Evolutionary conservation across 441 rosid species (phyloP), one percentile per base, ranked within the genome.

Genomic region (Pelargonium myrrhifolium): DNA sequence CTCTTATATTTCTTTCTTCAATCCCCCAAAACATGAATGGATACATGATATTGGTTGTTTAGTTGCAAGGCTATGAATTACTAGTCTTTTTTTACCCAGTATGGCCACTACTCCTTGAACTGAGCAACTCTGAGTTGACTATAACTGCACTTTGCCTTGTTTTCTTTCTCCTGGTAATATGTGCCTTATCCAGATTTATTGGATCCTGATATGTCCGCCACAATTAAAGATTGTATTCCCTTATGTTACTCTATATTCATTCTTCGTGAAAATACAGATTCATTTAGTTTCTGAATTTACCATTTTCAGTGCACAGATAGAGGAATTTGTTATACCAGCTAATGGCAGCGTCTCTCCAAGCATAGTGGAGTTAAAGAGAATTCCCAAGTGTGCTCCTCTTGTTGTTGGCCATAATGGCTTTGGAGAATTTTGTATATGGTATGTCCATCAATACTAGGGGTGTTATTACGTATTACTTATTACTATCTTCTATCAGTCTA

Each of bases 401-500:
- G 77, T 92, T 62, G 67, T 89, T 22, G 96, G 97, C 66, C 90
- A 84, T 73, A 82, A 86, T 75, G 94, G 88, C 75, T 74, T 78
- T 66, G 96, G 91, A 65, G 94, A 92, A 73, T 94, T 94, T 75
- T 81, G 81, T 66, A 9, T 94, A 73, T 92, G 99, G 98, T 94
- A 87, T 10, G 84, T 70, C 60, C 65, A 45, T 74, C 68, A 71
- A 39, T 7, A n/a, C 65, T 43, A 6, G 2, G 14, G n/a, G n/a
- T 0, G 42, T 22, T 56, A 6, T 17, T 14, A 59, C 60, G 67
- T 31, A 65, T 47, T 71, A 53, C n/a, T 22, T 37, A 59, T 56
- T 42, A 55, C 60, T 55, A 47, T 65, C 62, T 78, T 63, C 49
- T 22, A 17, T 72, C 10, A 5, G 58, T 60, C 51, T 10, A 26